Conservation (phyloP, 305 asterid species). For the Fraxinus ornus region DNA sequence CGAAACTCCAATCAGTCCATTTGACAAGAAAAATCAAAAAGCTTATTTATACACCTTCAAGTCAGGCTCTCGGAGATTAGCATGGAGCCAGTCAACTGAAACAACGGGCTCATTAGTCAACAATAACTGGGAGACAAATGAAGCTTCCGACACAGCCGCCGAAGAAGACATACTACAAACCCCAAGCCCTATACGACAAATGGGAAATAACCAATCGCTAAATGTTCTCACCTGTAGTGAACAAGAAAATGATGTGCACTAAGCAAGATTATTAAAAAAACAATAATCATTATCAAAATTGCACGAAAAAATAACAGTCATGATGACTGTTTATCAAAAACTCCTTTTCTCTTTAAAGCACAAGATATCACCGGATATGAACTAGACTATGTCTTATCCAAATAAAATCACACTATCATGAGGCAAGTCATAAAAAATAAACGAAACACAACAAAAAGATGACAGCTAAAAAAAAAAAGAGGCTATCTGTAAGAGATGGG, state of each 20-base stretch:
- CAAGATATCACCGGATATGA: background rate
- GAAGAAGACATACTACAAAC: conserved; percentile 54
- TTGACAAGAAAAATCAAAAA: background rate
- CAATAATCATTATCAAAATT: background rate
- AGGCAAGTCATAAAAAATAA: background rate
- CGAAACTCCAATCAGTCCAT: background rate
- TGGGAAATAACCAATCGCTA: conserved; percentile 35
- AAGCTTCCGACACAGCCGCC: conserved; percentile 49
- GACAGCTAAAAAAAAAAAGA: background rate
- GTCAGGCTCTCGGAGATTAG: conserved; percentile 69
- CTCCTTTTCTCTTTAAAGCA: background rate
- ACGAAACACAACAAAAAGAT: background rate
- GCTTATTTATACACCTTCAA: conserved; percentile 53
- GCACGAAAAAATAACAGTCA: background rate
- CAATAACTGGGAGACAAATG: conserved; percentile 49
- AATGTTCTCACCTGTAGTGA: conserved; percentile 52
- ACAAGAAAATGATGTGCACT: background rate
- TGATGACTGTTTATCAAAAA: background rate
- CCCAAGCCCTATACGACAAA: conserved; percentile 34
- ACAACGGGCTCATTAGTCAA: conserved; percentile 68
- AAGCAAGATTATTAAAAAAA: background rate
- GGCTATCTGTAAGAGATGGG: background rate
- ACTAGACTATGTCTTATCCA: background rate
- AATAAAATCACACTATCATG: background rate
- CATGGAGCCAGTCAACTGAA: conserved; percentile 91